phyloP scores from a whole-genome alignment of 2,329 filamentous ascomycete genomes.

The Calonectria honghensis region DNA sequence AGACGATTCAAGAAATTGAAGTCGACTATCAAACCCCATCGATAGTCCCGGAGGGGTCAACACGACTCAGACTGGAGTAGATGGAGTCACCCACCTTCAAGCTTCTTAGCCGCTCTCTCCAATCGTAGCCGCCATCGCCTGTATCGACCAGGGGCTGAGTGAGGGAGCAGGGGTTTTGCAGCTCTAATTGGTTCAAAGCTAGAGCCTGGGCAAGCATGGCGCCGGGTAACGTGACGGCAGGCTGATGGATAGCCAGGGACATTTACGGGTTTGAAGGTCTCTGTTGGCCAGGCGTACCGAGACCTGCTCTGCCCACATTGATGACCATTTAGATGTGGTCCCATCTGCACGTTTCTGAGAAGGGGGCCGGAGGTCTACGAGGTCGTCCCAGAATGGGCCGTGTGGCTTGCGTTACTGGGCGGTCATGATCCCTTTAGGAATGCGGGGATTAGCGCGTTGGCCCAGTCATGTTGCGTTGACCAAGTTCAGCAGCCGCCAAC shows the following conservation, averaged over 20 bases:
- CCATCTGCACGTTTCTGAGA: constrained; percentile 50
- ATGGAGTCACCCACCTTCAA: constrained; percentile 49
- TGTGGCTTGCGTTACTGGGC: constrained; percentile 53
- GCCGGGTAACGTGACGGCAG: constrained; percentile 60
- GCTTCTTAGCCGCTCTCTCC: constrained; percentile 56
- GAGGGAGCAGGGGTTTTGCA: constrained; percentile 57
- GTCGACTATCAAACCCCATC: constrained; percentile 32
- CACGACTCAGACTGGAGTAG: constrained; percentile 26
- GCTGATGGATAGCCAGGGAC: constrained; percentile 26
- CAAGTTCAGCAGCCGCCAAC: constrained; percentile 45
- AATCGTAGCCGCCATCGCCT: constrained; percentile 60
- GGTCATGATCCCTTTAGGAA: constrained; percentile 43
- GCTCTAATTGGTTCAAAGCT: constrained; percentile 57
- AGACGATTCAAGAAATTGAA: constrained; percentile 29
- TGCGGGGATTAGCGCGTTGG: constrained; percentile 58
- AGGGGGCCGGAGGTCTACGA: constrained; percentile 36
- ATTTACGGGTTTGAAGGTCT: constrained; percentile 10
- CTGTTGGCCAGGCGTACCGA: constrained; percentile 19
- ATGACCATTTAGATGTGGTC: constrained; percentile 48
- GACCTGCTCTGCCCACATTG: constrained; percentile 33
- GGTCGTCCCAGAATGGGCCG: constrained; percentile 50
- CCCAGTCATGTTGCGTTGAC: constrained; percentile 35
- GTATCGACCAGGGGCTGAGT: constrained; percentile 55
- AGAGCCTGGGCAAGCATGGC: constrained; percentile 55
- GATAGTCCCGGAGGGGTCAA: constrained; percentile 27